These are phyloP conservation scores for Chaetomiaceae sp. DNA, from an alignment of 2,329 filamentous ascomycete genomes.

Conservation along the genomic window DNA sequence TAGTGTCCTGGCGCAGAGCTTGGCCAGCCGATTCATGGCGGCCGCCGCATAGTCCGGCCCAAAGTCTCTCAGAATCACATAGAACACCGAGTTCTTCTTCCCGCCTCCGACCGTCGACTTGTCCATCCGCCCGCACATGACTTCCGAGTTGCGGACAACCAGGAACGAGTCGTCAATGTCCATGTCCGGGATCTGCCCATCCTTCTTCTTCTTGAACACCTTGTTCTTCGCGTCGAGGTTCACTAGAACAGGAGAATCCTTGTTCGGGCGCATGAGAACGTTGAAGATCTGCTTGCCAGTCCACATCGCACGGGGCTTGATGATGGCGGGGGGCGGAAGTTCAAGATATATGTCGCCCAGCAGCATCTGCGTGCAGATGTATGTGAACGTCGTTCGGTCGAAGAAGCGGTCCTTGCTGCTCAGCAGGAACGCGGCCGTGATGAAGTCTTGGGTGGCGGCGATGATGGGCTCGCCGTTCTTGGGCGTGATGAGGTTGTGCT, in stretches of 20 bases:
- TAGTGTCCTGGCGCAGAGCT: conserved; percentile 80
- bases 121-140: conserved; percentile 97
- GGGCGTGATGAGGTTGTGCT: conserved; percentile 90
- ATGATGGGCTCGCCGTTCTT: conserved; percentile 99
- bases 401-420: conserved; percentile 92
- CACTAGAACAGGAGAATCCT: conserved; percentile 71
- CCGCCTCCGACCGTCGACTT: conserved; percentile 95
- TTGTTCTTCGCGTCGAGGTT: conserved; percentile 92
- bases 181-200: conserved; percentile 58
- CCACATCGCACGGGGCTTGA: conserved; percentile 84
- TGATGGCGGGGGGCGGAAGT: conserved; percentile 76
- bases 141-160: conserved; percentile 89
- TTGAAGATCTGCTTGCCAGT: conserved; percentile 97
- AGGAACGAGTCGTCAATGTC: conserved; percentile 86
- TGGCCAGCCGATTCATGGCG: conserved; percentile 91
- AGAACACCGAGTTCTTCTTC: conserved; percentile 97
- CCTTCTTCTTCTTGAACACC: conserved; percentile 62
- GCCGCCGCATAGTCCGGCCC: conserved; percentile 81
- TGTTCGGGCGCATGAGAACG: conserved; percentile 83
- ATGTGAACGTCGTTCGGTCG: conserved; percentile 79
- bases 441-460: conserved; percentile 98
- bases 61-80: conserved; percentile 91
- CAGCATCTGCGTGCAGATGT: conserved; percentile 92
- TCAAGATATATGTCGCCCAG: conserved; percentile 62
- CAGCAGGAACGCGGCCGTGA: conserved; percentile 85